Conservation (phyloP, 2,329 filamentous ascomycete genomes). For the Scedosporium aurantiacum region DNA sequence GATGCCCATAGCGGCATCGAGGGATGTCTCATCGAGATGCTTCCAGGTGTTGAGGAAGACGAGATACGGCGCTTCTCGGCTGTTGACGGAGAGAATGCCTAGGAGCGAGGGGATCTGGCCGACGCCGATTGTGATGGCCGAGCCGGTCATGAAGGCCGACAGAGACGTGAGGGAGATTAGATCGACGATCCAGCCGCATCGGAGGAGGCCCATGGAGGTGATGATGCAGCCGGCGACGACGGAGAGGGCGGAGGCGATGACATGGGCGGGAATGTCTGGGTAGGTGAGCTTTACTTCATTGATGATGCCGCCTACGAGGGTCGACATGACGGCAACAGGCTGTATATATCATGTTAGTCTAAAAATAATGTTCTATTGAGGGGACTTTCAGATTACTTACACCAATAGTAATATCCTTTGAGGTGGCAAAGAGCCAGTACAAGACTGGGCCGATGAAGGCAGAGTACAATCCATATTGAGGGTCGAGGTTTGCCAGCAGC, state of each 20-base stretch:
- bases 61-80: constrained; percentile 64
- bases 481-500: constrained; percentile 32
- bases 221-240: constrained; percentile 71
- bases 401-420: constrained; percentile 96
- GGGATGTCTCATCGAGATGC: constrained; percentile 49
- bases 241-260: constrained; percentile 68
- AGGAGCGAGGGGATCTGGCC: constrained; percentile 77
- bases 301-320: constrained; percentile 75
- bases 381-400: constrained; percentile 34
- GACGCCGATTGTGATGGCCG: constrained; percentile 74
- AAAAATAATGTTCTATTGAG: background rate
- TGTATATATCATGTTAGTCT: constrained; percentile 28
- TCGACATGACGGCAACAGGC: constrained; percentile 94
- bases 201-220: constrained; percentile 63
- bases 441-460: constrained; percentile 92
- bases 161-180: constrained; percentile 85
- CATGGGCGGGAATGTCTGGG: constrained; percentile 48
- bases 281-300: constrained; percentile 44
- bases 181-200: constrained; percentile 83
- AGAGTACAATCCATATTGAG: constrained; percentile 47
- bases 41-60: constrained; percentile 79
- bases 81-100: constrained; percentile 66
- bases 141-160: constrained; percentile 94
- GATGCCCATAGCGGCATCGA: constrained; percentile 87
- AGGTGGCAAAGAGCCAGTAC: constrained; percentile 98